Conservation (phyloP, 1,284 basidiomycete species). For the Phlebopus sp. region DNA sequence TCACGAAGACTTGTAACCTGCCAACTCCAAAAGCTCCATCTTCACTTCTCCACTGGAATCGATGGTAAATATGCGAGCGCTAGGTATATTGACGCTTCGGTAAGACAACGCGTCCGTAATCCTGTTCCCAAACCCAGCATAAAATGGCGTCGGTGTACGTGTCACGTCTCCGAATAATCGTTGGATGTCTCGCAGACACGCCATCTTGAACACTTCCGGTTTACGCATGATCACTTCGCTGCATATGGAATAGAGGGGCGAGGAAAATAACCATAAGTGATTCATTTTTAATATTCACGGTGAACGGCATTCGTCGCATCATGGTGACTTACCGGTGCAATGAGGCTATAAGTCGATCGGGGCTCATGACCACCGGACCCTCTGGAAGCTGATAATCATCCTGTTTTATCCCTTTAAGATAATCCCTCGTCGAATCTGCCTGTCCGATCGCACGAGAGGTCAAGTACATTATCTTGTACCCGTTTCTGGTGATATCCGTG, state of each 20-base stretch:
- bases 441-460: conserved; percentile 98
- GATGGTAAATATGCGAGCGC: conserved; percentile 96
- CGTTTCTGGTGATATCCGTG: conserved; percentile 94
- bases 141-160: conserved; percentile 76
- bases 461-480: conserved; percentile 98
- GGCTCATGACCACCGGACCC: conserved; percentile 99
- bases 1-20: conserved; percentile 94
- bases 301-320: background rate
- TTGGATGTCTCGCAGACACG: conserved; percentile 94
- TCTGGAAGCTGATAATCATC: conserved; percentile 95
- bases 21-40: conserved; percentile 93
- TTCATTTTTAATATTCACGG: background rate
- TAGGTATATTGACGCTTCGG: conserved; percentile 92
- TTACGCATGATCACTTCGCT: conserved; percentile 99
- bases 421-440: conserved; percentile 95
- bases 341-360: conserved; percentile 92
- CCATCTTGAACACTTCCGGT: conserved; percentile 99
- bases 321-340: conserved; percentile 74
- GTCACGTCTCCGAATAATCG: conserved; percentile 75
- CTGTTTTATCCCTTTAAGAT: conserved; percentile 93
- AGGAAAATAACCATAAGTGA: background rate
- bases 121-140: conserved; percentile 97
- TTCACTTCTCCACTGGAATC: conserved; percentile 95
- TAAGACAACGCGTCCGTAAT: conserved; percentile 98
- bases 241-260: conserved; percentile 4